Evolutionary conservation across 208 protist genomes (phyloP).

Genomic region (Acanthamoeba lenticulata): DNA sequence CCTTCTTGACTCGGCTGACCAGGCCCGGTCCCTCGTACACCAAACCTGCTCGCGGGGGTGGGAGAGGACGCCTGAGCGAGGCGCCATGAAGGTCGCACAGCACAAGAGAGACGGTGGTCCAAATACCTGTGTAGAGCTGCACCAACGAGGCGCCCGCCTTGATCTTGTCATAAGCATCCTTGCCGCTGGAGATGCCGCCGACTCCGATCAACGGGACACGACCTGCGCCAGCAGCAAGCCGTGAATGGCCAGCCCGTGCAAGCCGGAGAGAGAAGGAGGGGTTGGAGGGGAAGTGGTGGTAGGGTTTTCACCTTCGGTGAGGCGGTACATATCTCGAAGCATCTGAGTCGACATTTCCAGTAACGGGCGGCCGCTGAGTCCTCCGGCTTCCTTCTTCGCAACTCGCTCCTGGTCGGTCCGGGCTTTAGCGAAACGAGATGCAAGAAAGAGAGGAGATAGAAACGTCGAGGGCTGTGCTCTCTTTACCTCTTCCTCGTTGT

Average conservation of each 20-base stretch:
- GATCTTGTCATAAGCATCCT: constrained; percentile 86
- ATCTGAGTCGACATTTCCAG: constrained; percentile 73
- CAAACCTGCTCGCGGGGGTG: neutral
- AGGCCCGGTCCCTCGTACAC: constrained; percentile 79
- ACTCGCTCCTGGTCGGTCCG: too few species aligned
- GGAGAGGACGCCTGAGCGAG: neutral
- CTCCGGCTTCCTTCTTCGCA: constrained; percentile 75
- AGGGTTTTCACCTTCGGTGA: constrained; percentile 82
- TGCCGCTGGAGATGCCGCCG: constrained; percentile 79
- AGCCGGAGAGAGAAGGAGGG: too few species aligned
- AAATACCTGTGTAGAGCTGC: constrained; percentile 84
- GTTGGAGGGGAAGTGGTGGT: neutral
- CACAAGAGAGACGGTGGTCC: neutral
- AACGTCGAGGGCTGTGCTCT: too few species aligned
- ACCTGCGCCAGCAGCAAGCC: neutral
- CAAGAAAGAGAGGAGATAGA: too few species aligned
- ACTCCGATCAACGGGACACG: constrained; percentile 71
- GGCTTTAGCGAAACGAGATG: too few species aligned
- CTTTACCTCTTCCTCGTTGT: neutral
- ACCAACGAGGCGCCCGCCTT: constrained; percentile 81
- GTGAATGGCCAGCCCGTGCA: too few species aligned
- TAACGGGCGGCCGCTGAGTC: constrained; percentile 79
- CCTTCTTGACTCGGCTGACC: constrained; percentile 75
- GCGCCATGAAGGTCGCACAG: neutral
- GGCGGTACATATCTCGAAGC: constrained; percentile 81